phyloP scores from a whole-genome alignment of 306 rosid species.

The Parietaria judaica region DNA sequence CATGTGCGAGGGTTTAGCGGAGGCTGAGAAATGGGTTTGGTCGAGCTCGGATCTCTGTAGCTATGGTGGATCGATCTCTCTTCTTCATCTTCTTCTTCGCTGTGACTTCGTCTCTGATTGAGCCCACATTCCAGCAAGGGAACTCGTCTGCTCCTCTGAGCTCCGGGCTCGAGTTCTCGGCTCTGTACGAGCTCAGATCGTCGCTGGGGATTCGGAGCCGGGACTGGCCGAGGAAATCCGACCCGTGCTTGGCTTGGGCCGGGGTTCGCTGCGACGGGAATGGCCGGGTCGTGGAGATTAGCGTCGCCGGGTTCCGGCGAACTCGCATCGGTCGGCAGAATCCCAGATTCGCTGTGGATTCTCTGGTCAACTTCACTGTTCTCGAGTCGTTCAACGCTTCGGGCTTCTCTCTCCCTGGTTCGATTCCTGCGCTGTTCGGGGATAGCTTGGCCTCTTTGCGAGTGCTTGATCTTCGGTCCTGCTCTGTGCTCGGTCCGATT shows the following conservation, averaged over 20 bases:
- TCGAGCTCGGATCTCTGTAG: constrained; percentile 37
- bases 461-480: constrained; percentile 77
- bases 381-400: constrained; percentile 77
- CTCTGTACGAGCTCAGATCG: constrained; percentile 62
- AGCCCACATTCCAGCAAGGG: constrained; percentile 54
- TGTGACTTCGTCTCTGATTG: constrained; percentile 34
- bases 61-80: constrained; percentile 49
- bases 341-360: constrained; percentile 64
- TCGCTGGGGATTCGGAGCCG: constrained; percentile 71
- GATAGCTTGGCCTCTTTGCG: constrained; percentile 29
- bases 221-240: constrained; percentile 79
- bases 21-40: constrained; percentile 18
- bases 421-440: constrained; percentile 76
- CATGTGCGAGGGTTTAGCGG: not conserved
- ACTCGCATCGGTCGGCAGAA: constrained; percentile 56
- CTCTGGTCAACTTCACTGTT: constrained; percentile 65
- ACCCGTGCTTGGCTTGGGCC: constrained; percentile 68
- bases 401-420: constrained; percentile 58
- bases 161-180: constrained; percentile 38
- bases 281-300: constrained; percentile 72
- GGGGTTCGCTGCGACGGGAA: constrained; percentile 54
- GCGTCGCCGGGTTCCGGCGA: constrained; percentile 74
- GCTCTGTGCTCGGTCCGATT: constrained; percentile 52
- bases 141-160: constrained; percentile 23
- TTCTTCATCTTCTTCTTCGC: constrained; percentile 18